Evolutionary conservation across 306 rosid genomes (phyloP), one percentile per base, ranked within the genome.

Genomic region (barrel medic (Medicago truncatula)): DNA sequence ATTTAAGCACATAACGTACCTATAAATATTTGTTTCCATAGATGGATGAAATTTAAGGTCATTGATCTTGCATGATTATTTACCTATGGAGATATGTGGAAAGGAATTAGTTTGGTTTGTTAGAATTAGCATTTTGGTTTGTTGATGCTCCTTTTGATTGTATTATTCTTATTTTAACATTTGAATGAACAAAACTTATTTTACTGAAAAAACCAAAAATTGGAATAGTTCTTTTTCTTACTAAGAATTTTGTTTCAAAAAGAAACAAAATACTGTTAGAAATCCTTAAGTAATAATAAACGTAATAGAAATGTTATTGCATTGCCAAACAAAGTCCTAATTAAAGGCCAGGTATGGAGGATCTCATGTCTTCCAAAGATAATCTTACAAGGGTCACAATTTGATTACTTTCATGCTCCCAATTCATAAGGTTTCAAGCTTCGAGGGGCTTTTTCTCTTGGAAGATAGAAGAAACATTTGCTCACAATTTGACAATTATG

Each of bases 271-370:
- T 15, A 49, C 17, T 49, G 20, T 49, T 49, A 49, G 18, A 49
- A 49, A 49, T 49, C 8, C 36, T 57, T 20, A 21, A 57, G 6
- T 21, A 57, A 57, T 57, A 56, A 10, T 34, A 38, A 78, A 49
- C 7, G 36, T 18, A 40, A 36, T 16, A 59, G 43, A 57, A 78
- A 40, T 77, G 76, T 77, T 68, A 81, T 53, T 47, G 4, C 34
- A 57, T 57, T 54, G 53, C 74, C 85, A 79, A 84, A 84, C 92
- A 85, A 61, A 74, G 82, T 82, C 91, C 92, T 82, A 64, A 85
- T 85, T 76, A 17, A 78, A 46, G 76, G 92, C 88, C 88, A 76
- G 69, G 17, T 77, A 81, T 76, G 66, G 71, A 80, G 92, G 91
- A 76, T 63, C 76, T 74, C 43, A 13, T 85, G 89, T 74, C 77